phyloP scores from a whole-genome alignment of 345 rosid genomes.

The Eucalyptus virginea region DNA sequence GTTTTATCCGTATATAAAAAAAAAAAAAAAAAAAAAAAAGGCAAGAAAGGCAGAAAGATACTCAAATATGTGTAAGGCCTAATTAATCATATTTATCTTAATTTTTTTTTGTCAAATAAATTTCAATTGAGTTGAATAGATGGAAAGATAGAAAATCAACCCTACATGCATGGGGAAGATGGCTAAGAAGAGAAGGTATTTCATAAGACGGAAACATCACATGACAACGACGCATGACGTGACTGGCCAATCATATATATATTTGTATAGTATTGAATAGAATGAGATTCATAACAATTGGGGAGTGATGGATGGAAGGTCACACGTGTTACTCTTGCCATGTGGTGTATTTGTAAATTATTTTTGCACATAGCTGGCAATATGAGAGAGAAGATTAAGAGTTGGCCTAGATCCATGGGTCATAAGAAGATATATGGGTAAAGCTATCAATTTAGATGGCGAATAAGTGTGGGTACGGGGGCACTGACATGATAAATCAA shows the following conservation, averaged over 20 bases:
- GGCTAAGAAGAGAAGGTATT: background rate
- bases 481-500: background rate
- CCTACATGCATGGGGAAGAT: background rate
- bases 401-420: background rate
- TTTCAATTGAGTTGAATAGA: fast-evolving
- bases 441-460: background rate
- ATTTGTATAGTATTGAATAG: background rate
- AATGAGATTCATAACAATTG: background rate
- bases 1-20: background rate
- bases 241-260: fast-evolving
- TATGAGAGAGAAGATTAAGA: background rate
- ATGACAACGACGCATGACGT: fast-evolving
- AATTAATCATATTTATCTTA: background rate
- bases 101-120: too few species aligned
- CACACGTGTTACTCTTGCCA: background rate
- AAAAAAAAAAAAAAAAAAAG: too few species aligned
- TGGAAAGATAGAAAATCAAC: background rate
- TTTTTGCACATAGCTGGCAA: too few species aligned
- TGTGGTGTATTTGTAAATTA: background rate
- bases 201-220: fast-evolving
- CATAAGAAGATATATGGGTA: background rate
- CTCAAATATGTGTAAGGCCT: background rate
- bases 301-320: background rate
- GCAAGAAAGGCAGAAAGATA: background rate
- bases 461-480: background rate